phyloP scores from a whole-genome alignment of 2,329 filamentous ascomycete species.

The Botryotinia calthae region DNA sequence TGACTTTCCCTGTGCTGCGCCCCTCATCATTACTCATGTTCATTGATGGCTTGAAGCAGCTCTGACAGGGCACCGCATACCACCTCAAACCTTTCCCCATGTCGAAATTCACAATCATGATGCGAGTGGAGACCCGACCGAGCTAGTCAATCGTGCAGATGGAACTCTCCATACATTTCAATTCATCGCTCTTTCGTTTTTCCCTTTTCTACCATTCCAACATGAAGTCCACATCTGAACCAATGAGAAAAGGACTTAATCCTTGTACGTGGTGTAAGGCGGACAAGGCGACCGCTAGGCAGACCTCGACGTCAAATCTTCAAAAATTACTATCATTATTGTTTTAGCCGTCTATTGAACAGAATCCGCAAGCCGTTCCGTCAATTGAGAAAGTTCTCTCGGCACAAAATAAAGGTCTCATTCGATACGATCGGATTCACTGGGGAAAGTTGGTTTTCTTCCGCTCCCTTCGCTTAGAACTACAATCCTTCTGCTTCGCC shows the following conservation, averaged over 20 bases:
- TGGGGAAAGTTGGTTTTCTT: not conserved
- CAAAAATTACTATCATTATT: not conserved
- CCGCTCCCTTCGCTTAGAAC: not conserved
- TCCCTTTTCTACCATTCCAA: not conserved
- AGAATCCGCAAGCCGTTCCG: not conserved
- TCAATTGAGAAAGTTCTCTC: not conserved
- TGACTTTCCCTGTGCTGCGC: not conserved
- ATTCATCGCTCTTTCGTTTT: not conserved
- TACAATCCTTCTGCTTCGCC: not conserved
- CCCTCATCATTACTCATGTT: not conserved
- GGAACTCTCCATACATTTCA: not conserved
- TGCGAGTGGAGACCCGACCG: not conserved
- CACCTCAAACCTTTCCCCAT: not conserved
- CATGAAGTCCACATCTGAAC: not conserved
- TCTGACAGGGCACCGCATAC: not conserved
- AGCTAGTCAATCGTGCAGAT: conserved; percentile 13
- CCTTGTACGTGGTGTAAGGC: conserved; percentile 21
- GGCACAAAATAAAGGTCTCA: not conserved
- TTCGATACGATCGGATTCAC: not conserved
- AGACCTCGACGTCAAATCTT: conserved; percentile 21
- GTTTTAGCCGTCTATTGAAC: not conserved
- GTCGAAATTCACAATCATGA: not conserved
- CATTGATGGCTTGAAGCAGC: not conserved
- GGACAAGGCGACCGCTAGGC: conserved; percentile 29
- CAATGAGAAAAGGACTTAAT: not conserved